A percentile compares a stretch with the other conserved stretches of the same genome.
Evolutionary conservation across 495 filamentous ascomycete species (phyloP).

Genomic region (Hyaloscypha finlandica): DNA sequence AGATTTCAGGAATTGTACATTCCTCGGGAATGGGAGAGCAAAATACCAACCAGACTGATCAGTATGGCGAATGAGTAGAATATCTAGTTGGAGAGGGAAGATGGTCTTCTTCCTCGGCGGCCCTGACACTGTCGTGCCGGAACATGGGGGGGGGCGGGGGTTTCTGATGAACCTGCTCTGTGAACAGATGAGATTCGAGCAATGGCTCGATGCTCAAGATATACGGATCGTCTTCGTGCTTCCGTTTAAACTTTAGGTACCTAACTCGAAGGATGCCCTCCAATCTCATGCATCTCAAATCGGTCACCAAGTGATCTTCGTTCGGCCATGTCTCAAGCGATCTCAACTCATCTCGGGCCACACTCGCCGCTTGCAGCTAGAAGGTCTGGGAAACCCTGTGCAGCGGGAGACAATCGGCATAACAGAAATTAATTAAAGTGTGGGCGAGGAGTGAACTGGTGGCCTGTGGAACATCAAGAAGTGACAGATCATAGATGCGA

Average conservation of each 20-base stretch:
- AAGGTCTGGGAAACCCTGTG: not conserved
- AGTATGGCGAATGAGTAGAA: too few species aligned
- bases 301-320: not conserved
- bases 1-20: not conserved
- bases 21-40: not conserved
- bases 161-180: not conserved
- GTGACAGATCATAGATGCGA: not conserved
- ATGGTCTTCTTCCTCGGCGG: not conserved
- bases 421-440: not conserved
- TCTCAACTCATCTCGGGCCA: conserved; percentile 5
- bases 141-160: not conserved
- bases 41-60: not conserved
- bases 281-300: conserved; percentile 1
- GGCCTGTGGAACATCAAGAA: not conserved
- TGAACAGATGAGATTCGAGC: not conserved
- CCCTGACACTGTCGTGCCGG: not conserved
- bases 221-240: not conserved
- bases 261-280: not conserved
- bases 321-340: not conserved
- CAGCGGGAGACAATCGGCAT: not conserved
- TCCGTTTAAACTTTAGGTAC: not conserved
- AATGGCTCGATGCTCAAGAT: not conserved
- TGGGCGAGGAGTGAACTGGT: not conserved
- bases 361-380: not conserved
- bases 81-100: not conserved